Percentiles rank a stretch among this genome's conserved stretches.
These are phyloP conservation scores for Fusarium kyushuense DNA, from an alignment of 2,329 filamentous ascomycete species.

Conservation along the genomic window DNA sequence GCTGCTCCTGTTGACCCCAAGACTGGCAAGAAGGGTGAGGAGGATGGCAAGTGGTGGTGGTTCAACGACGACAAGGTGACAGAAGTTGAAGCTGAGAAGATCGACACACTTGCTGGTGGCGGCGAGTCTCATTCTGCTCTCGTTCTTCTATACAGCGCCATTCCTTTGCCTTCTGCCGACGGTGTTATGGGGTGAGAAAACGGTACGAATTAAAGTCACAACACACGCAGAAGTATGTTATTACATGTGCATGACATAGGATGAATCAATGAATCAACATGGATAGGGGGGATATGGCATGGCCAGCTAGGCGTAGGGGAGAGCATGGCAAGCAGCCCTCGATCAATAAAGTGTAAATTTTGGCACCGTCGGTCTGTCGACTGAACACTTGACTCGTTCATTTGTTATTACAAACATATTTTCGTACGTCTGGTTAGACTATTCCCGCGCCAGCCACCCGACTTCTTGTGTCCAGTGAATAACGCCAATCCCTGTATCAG, in stretches of 20 bases:
- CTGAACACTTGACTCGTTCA: not conserved
- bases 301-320: slow-evolving; percentile 34
- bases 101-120: slow-evolving; percentile 88
- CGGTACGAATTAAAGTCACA: not conserved
- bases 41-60: slow-evolving; percentile 99
- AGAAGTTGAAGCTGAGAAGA: slow-evolving; percentile 91
- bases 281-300: slow-evolving; percentile 20
- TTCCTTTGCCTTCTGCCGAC: slow-evolving; percentile 73
- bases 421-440: not conserved
- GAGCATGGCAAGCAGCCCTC: slow-evolving; percentile 27
- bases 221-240: not conserved
- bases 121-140: slow-evolving; percentile 88
- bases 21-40: slow-evolving; percentile 80
- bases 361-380: not conserved
- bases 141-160: slow-evolving; percentile 82
- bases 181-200: slow-evolving; percentile 51
- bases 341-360: slow-evolving; percentile 28
- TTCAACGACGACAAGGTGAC: slow-evolving; percentile 99
- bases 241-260: slow-evolving; percentile 2
- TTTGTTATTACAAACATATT: not conserved
- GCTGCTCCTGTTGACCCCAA: slow-evolving; percentile 76
- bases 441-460: not conserved
- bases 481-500: slow-evolving; percentile 26
- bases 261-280: slow-evolving; percentile 28
- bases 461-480: not conserved